These are phyloP conservation scores for Fonsecaea monophora DNA, from an alignment of 2,329 filamentous ascomycete genomes.

Conservation along the genomic window DNA sequence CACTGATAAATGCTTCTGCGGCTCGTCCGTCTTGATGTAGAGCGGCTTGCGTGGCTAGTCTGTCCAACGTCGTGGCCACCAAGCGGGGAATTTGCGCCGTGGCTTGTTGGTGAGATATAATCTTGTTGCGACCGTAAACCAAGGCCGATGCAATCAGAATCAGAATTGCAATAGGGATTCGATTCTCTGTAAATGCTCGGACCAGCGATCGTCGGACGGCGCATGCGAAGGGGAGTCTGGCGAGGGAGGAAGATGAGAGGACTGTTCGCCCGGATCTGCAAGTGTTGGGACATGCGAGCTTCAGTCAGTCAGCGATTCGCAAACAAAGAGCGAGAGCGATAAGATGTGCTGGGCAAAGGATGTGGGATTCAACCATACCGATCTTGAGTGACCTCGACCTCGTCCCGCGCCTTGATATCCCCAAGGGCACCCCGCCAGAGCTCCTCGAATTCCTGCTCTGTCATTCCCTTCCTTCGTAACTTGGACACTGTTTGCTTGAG, in stretches of 20 bases:
- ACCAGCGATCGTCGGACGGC: constrained; percentile 55
- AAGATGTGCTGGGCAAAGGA: constrained; percentile 33
- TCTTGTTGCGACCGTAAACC: constrained; percentile 69
- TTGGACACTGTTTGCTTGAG: constrained; percentile 78
- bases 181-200: constrained; percentile 58
- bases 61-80: constrained; percentile 82
- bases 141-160: constrained; percentile 54
- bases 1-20: constrained; percentile 79
- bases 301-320: constrained; percentile 41
- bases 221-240: constrained; percentile 83
- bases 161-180: constrained; percentile 59
- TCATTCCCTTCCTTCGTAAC: constrained; percentile 82
- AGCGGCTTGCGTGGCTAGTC: constrained; percentile 82
- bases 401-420: constrained; percentile 62
- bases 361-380: constrained; percentile 59
- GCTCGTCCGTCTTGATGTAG: constrained; percentile 71
- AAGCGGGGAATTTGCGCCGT: constrained; percentile 79
- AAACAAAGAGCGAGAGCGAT: constrained; percentile 35
- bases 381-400: constrained; percentile 63
- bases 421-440: constrained; percentile 64
- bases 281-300: constrained; percentile 26
- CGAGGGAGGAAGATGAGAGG: constrained; percentile 87
- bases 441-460: constrained; percentile 87
- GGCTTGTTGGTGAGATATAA: constrained; percentile 68
- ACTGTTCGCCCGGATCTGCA: constrained; percentile 63